Evolutionary conservation across 805 yeast genomes (phyloP).

Genomic region (Teunomyces pallodes): DNA sequence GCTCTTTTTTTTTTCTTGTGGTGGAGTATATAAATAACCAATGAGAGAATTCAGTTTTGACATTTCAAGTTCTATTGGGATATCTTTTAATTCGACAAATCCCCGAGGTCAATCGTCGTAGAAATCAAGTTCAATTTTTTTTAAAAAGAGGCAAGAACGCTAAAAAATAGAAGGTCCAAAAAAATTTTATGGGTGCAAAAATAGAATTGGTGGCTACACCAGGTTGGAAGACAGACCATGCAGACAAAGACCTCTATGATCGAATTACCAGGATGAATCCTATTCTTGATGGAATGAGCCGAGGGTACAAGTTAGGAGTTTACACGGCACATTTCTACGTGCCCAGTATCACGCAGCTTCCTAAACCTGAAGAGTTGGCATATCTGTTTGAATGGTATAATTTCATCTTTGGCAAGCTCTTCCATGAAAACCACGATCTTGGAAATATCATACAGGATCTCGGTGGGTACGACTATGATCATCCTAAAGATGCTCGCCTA

Average conservation of each 20-base stretch:
- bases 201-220: neutral
- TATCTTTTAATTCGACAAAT: no score
- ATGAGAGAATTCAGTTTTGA: no score
- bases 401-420: conserved; percentile 1
- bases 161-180: neutral
- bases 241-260: neutral
- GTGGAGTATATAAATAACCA: neutral
- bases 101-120: no score
- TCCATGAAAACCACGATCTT: neutral
- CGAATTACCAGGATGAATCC: neutral
- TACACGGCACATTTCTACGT: conserved; percentile 1
- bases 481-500: neutral
- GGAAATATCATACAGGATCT: neutral
- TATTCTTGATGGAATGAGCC: neutral
- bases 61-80: no score
- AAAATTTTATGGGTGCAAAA: neutral
- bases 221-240: neutral
- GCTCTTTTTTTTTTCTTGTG: neutral
- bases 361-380: neutral
- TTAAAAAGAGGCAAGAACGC: no score
- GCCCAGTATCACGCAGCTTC: neutral
- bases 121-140: no score
- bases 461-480: neutral
- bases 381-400: neutral
- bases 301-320: conserved; percentile 1